These are phyloP conservation scores for Pulveroboletus sp. DNA, from an alignment of 768 basidiomycete species.

Conservation along the genomic window DNA sequence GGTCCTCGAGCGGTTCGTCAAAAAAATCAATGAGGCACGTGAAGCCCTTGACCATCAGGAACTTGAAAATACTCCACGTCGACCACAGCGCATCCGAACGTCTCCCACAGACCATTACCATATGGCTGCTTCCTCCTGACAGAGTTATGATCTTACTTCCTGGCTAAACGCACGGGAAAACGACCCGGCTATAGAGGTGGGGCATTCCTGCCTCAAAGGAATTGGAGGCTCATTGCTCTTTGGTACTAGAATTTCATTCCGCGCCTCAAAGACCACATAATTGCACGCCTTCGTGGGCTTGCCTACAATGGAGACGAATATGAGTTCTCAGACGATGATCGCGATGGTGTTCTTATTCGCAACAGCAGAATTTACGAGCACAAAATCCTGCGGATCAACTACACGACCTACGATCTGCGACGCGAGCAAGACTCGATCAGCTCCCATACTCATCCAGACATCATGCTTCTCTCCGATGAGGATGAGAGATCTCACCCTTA, in stretches of 20 bases:
- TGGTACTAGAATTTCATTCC: neutral
- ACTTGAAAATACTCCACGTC: neutral
- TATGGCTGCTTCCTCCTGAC: neutral
- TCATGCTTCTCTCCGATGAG: slow-evolving; percentile 35
- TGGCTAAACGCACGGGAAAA: neutral
- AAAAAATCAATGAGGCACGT: slow-evolving; percentile 5
- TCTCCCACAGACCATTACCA: no score
- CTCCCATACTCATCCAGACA: slow-evolving; percentile 26
- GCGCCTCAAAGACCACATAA: neutral
- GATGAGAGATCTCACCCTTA: slow-evolving; percentile 31
- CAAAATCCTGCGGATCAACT: slow-evolving; percentile 17
- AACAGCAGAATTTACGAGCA: slow-evolving; percentile 24
- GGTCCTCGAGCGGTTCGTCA: slow-evolving; percentile 16
- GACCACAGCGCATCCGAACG: no score
- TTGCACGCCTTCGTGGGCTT: neutral
- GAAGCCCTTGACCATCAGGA: neutral
- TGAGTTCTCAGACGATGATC: slow-evolving; percentile 20
- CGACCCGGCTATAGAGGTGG: neutral
- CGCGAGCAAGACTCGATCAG: slow-evolving; percentile 38
- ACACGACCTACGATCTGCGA: slow-evolving; percentile 27
- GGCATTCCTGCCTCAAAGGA: neutral
- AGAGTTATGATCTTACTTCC: neutral
- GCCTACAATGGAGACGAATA: slow-evolving; percentile 24
- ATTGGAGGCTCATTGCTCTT: neutral
- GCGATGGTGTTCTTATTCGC: slow-evolving; percentile 9